These are phyloP conservation scores for Thalassiosira profunda DNA, from an alignment of 108 stramenopile genomes.

Conservation along the genomic window DNA sequence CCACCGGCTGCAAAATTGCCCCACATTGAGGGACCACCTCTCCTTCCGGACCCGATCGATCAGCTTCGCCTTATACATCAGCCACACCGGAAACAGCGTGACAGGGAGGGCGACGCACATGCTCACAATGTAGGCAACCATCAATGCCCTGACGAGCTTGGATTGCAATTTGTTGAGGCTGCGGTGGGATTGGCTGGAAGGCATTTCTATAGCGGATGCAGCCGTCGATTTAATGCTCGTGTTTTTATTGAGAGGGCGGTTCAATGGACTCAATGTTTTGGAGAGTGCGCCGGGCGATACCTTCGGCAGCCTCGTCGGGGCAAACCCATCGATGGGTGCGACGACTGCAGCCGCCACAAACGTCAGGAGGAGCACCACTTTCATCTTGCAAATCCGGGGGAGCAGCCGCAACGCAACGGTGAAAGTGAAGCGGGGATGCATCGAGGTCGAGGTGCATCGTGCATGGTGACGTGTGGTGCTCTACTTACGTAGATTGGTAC, in stretches of 20 bases:
- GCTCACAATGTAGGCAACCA: conserved; percentile 70
- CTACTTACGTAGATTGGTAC: too few species aligned
- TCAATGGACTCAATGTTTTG: too few species aligned
- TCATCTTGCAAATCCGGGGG: too few species aligned
- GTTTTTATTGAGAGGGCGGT: too few species aligned
- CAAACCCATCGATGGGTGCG: conserved; percentile 9
- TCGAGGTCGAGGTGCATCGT: too few species aligned
- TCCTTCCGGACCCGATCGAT: conserved; percentile 53
- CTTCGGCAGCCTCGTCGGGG: not conserved
- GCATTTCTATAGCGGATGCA: conserved; percentile 3
- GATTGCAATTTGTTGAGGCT: conserved; percentile 18
- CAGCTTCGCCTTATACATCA: conserved; percentile 49
- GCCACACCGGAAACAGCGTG: conserved; percentile 64
- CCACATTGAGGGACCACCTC: conserved; percentile 56
- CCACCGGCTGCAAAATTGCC: conserved; percentile 84
- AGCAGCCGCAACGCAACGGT: too few species aligned
- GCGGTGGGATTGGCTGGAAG: not conserved
- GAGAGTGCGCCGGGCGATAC: too few species aligned
- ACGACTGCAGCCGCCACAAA: too few species aligned
- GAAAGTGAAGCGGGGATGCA: too few species aligned
- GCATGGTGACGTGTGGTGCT: too few species aligned
- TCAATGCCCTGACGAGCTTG: conserved; percentile 37
- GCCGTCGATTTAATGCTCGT: conserved; percentile 4
- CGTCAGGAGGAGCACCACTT: too few species aligned
- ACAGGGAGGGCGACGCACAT: conserved; percentile 88